These are phyloP conservation scores for Letharia columbiana DNA, from an alignment of 495 filamentous ascomycete species.

Conservation along the genomic window DNA sequence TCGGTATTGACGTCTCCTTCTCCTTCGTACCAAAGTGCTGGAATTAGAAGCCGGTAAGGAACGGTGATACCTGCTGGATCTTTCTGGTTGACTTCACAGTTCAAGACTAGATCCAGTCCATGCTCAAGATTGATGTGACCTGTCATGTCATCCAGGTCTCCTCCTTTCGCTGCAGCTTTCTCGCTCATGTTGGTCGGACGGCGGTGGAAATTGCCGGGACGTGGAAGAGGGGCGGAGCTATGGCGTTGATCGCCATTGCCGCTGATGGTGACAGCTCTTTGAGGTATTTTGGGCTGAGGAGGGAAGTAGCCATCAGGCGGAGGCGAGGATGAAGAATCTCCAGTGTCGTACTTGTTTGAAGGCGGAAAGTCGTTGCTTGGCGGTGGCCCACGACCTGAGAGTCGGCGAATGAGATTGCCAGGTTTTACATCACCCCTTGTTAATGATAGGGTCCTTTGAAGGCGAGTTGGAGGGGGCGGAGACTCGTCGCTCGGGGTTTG, in stretches of 20 bases:
- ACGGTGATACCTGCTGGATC: conserved; percentile 85
- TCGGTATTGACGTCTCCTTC: conserved; percentile 31
- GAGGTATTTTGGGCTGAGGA: conserved; percentile 11
- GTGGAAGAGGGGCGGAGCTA: conserved; percentile 27
- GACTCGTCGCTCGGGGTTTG: conserved; percentile 34
- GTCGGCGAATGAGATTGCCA: conserved; percentile 48
- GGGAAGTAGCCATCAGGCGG: conserved; percentile 36
- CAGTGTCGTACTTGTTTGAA: conserved; percentile 36
- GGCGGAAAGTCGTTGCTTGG: conserved; percentile 28
- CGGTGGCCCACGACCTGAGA: conserved; percentile 35
- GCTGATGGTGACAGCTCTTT: conserved; percentile 16
- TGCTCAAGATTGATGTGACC: conserved; percentile 57
- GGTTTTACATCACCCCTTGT: conserved; percentile 45
- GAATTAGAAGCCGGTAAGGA: conserved; percentile 80
- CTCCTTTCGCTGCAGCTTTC: conserved; percentile 45
- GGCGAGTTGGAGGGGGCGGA: conserved; percentile 36
- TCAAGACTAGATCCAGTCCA: conserved; percentile 75
- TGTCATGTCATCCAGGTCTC: conserved; percentile 26
- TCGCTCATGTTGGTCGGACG: conserved; percentile 60
- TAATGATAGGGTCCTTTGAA: conserved; percentile 55
- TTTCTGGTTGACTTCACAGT: conserved; percentile 73
- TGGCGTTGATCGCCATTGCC: conserved; percentile 13
- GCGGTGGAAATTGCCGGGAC: conserved; percentile 54
- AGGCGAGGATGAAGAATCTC: conserved; percentile 22
- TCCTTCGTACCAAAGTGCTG: conserved; percentile 53